A percentile compares a stretch with the other conserved stretches of the same genome.
These are phyloP conservation scores for Obelidium mucronatum DNA, from an alignment of 192 early-diverging fungal species.

Conservation along the genomic window DNA sequence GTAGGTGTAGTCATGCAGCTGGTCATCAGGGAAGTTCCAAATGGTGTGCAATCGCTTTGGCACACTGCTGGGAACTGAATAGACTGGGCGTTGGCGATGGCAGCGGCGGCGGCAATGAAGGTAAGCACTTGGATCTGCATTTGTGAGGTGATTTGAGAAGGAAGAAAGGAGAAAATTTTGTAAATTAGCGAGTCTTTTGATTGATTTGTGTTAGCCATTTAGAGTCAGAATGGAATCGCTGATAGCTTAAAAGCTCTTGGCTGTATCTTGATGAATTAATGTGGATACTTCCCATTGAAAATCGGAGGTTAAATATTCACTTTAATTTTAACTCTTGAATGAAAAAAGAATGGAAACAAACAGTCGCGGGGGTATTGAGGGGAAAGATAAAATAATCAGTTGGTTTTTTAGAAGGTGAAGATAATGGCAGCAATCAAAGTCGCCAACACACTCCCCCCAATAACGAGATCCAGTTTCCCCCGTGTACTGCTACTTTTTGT, in stretches of 20 bases:
- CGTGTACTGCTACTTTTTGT: not conserved
- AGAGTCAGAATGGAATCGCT: no score
- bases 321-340: no score
- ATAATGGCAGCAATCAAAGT: not conserved
- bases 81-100: slow-evolving; percentile 8
- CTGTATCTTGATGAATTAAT: no score
- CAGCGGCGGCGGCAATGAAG: not conserved
- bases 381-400: no score
- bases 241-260: no score
- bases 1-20: slow-evolving; percentile 17
- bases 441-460: not conserved
- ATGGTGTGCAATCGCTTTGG: not conserved
- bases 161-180: not conserved
- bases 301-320: no score
- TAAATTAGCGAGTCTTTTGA: no score
- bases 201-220: no score
- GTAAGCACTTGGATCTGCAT: not conserved
- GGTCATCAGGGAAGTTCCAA: slow-evolving; percentile 11
- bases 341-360: no score
- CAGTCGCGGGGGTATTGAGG: no score
- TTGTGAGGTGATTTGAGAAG: not conserved
- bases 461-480: not conserved
- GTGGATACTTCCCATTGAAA: no score
- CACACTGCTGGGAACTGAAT: slow-evolving; percentile 31
- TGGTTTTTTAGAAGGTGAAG: not conserved